Percentiles rank a stretch among this genome's conserved stretches.
Conservation (phyloP, 2,329 filamentous ascomycete genomes). For the Cladosporium sp. region DNA sequence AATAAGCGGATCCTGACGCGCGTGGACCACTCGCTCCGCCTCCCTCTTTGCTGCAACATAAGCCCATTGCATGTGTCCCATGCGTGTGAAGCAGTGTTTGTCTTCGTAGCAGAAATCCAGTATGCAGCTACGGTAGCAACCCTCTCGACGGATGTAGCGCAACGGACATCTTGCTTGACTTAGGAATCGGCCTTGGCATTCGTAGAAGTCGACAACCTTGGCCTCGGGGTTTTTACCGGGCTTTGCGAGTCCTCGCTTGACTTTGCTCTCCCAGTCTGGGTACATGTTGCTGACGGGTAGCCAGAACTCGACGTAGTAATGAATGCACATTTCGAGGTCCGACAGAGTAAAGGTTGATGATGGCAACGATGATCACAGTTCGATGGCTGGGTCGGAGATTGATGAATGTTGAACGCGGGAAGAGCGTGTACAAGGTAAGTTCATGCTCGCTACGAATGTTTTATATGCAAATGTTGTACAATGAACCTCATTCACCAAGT, state of each 20-base stretch:
- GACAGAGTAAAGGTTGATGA: background rate
- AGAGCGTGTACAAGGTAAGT: background rate
- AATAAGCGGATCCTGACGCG: background rate
- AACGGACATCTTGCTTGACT: background rate
- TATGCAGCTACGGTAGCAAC: background rate
- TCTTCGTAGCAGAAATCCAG: conserved; percentile 6
- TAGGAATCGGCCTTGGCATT: conserved; percentile 1
- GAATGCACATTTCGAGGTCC: background rate
- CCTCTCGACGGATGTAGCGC: background rate
- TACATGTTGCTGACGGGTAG: background rate
- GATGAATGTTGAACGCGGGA: background rate
- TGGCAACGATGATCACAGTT: background rate
- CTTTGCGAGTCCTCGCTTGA: background rate
- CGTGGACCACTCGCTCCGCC: background rate
- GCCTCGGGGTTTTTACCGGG: background rate
- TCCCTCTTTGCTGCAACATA: background rate
- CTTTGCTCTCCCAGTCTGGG: conserved; percentile 5
- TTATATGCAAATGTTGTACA: conserved; percentile 9
- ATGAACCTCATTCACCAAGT: background rate
- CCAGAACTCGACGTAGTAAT: conserved; percentile 7
- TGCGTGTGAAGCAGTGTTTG: background rate
- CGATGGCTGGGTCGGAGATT: background rate
- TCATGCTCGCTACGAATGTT: background rate
- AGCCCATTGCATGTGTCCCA: background rate
- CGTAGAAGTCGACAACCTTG: background rate